Base-by-base conservation (phyloP, 2,329 filamentous ascomycete genomes). In the Aspergillaceae sp. region DNA sequence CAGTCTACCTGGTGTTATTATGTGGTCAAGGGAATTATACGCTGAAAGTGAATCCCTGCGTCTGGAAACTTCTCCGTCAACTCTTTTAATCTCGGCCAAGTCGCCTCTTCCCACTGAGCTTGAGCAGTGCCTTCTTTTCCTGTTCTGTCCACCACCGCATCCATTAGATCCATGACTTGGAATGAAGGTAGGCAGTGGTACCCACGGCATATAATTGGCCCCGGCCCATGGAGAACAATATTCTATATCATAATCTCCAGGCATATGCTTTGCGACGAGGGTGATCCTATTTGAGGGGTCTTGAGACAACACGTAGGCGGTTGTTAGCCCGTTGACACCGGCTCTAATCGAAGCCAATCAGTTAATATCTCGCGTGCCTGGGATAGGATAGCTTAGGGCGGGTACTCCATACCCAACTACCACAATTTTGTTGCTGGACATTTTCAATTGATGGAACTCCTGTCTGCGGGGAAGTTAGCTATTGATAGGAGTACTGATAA, bases 181-280 rank as follows among this genome's bases (percentile, higher is more conserved):
- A 27, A 9, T 35, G 33, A 11, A 42, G 3, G 41, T 19, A 19
- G 19, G 19, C 6, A 9, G 30, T 32, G 6, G 3, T n/a, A 73
- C 80, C 51, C 52, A 85, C 81, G 84, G 87, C 47, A 84, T 64
- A 56, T 80, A 82, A 60, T 91, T 90, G 43, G 87, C 87, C 4
- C 87, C 87, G 1, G 87, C 88, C 84, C 86, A 92, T 0, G 87
- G 87, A 2, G 86, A 92, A 0, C 86, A 82, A 62, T 94, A 95
- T 72, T 92, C 84, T 54, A 89, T 83, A 53, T 90, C 84, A 64
- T 89, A 91, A 70, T 95, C 89, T 30, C 89, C 89, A 0, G 89
- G 89, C 84, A 94, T 90, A 63, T 92, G 84, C 60, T 90, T 92
- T 3, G 86, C 84, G 30, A 86, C 72, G 27, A 92, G 72, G 0